phyloP scores from a whole-genome alignment of 139 green algal genomes.

The Chlamydomonas eustigma region DNA sequence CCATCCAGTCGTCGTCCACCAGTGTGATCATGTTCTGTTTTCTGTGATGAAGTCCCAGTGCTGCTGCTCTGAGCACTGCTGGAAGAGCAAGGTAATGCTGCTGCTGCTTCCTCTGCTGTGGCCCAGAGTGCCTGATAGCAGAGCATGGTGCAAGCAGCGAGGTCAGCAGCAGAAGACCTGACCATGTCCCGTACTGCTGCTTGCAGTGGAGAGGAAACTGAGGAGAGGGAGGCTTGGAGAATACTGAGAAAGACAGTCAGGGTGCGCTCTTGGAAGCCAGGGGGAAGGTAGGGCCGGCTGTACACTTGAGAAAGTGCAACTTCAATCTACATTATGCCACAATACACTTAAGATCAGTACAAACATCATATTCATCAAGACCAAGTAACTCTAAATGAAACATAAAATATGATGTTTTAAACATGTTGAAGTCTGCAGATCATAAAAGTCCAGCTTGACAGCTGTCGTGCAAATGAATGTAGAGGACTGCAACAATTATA shows the following conservation, averaged over 20 bases:
- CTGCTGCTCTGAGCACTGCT: too few species aligned
- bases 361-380: too few species aligned
- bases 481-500: too few species aligned
- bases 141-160: neutral
- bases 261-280: neutral
- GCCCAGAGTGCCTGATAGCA: neutral
- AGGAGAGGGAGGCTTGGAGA: neutral
- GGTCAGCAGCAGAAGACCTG: neutral
- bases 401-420: too few species aligned
- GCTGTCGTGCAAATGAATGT: too few species aligned
- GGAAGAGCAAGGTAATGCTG: neutral
- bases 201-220: neutral
- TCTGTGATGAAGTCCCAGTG: too few species aligned
- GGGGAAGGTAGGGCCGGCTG: conserved; percentile 19
- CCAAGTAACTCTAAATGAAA: too few species aligned
- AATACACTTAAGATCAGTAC: too few species aligned
- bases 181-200: neutral
- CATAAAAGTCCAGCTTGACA: too few species aligned
- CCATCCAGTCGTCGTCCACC: too few species aligned
- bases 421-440: too few species aligned
- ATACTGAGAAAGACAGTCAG: neutral
- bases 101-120: neutral
- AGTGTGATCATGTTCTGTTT: too few species aligned
- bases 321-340: conserved; percentile 5
- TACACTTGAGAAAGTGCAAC: conserved; percentile 15